A percentile compares a stretch with the other conserved stretches of the same genome.
phyloP scores from a whole-genome alignment of 257 asterid species.

The Striga asiatica region DNA sequence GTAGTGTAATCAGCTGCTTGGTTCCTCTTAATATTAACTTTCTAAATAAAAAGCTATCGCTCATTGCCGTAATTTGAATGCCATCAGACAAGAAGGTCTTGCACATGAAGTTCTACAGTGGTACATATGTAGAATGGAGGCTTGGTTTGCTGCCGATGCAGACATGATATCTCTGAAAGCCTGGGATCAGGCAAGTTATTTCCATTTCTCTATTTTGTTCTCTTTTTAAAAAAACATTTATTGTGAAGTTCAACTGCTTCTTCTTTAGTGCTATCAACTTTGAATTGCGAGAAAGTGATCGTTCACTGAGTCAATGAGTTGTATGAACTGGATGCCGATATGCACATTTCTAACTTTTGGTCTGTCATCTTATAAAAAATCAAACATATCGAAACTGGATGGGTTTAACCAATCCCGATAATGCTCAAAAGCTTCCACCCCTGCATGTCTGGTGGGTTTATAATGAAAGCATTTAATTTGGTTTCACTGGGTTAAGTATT shows the following conservation, averaged over 20 bases:
- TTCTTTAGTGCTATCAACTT: slow-evolving; percentile 1
- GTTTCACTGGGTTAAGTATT: neutral
- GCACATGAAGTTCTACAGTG: slow-evolving; percentile 88
- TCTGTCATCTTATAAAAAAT: neutral
- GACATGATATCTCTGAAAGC: slow-evolving; percentile 90
- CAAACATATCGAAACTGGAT: neutral
- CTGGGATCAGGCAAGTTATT: slow-evolving; percentile 85
- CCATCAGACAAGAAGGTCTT: slow-evolving; percentile 65
- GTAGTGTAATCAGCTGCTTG: slow-evolving; percentile 25
- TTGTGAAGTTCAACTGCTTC: neutral
- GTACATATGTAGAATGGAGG: slow-evolving; percentile 99
- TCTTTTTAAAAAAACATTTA: neutral
- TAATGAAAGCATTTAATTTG: slow-evolving; percentile 4
- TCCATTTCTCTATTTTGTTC: neutral
- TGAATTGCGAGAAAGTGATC: slow-evolving; percentile 7
- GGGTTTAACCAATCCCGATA: neutral
- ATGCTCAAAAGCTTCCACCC: neutral
- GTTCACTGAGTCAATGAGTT: slow-evolving; percentile 1
- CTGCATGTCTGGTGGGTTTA: neutral
- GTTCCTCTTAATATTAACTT: neutral
- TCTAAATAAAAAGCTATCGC: slow-evolving; percentile 15
- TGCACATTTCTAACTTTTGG: neutral
- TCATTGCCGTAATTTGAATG: slow-evolving; percentile 13
- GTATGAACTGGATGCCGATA: neutral
- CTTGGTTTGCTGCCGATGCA: slow-evolving; percentile 99